A percentile compares a stretch with the other conserved stretches of the same genome.
These are phyloP conservation scores for Aspergillus sp. DNA, from an alignment of 2,329 filamentous ascomycete species.

Conservation along the genomic window DNA sequence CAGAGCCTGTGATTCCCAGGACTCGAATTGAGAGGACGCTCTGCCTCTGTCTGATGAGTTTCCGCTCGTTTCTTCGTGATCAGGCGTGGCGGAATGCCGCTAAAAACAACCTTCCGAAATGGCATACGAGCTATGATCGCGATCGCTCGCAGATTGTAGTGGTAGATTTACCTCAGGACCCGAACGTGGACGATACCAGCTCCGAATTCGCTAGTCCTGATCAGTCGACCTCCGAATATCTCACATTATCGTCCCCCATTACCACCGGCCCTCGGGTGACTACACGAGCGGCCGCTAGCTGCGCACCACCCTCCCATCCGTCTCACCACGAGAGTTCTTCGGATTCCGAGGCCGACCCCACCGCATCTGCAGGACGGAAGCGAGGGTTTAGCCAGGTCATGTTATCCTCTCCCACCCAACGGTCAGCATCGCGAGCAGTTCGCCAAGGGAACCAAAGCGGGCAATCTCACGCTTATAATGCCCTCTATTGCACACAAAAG, in stretches of 20 bases:
- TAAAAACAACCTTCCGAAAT: conserved; percentile 14
- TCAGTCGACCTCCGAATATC: conserved; percentile 13
- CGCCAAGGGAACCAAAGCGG: conserved; percentile 8
- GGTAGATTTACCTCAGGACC: conserved; percentile 15
- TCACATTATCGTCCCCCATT: conserved; percentile 12
- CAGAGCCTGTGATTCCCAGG: background rate
- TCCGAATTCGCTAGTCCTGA: conserved; percentile 12
- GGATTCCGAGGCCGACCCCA: conserved; percentile 18
- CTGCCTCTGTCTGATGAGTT: conserved; percentile 25
- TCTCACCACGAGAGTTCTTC: conserved; percentile 3
- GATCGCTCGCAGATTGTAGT: conserved; percentile 18
- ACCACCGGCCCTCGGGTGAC: conserved; percentile 7
- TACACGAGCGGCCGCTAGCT: conserved; percentile 10
- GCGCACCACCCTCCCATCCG: conserved; percentile 13
- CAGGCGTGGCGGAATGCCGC: conserved; percentile 24
- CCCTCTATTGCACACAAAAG: conserved; percentile 24
- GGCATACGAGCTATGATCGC: conserved; percentile 21
- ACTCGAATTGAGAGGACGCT: conserved; percentile 16
- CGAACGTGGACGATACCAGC: conserved; percentile 9
- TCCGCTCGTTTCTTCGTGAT: conserved; percentile 13
- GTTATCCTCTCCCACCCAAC: conserved; percentile 17
- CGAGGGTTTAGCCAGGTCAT: conserved; percentile 22
- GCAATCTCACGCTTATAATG: conserved; percentile 15
- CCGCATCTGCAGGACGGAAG: conserved; percentile 18
- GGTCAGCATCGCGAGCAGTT: conserved; percentile 8